phyloP scores from a whole-genome alignment of 306 rosid species.

The Begonia masoniana region DNA sequence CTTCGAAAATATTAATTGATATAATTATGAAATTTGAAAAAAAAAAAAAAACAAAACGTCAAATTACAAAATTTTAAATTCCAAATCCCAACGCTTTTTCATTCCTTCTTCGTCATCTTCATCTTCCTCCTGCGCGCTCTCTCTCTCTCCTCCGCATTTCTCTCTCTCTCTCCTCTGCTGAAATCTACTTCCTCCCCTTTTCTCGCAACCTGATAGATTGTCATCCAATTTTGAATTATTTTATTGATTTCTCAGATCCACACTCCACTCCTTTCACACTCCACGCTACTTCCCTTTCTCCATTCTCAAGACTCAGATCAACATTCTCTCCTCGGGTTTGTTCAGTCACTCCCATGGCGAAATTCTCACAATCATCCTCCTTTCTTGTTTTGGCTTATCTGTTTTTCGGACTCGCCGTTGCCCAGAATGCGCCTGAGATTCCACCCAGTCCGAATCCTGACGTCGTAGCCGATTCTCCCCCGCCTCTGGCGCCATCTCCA shows the following conservation, averaged over 20 bases:
- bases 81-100: not conserved
- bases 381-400: constrained; percentile 14
- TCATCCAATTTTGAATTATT: not conserved
- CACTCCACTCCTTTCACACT: not conserved
- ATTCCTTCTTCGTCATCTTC: not conserved
- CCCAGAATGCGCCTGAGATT: constrained; percentile 20
- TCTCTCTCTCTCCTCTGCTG: constrained; percentile 9
- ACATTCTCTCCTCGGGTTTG: constrained; percentile 11
- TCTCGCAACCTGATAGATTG: constrained; percentile 10
- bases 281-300: constrained; percentile 1
- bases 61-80: not conserved
- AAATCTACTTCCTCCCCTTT: constrained; percentile 22
- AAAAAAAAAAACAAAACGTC: too few relatives aligned
- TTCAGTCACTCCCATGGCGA: constrained; percentile 22
- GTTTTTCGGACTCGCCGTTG: constrained; percentile 14
- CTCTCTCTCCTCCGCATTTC: constrained; percentile 2
- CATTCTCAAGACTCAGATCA: constrained; percentile 24
- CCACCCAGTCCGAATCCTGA: constrained; percentile 29
- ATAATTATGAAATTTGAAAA: too few relatives aligned
- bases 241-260: constrained; percentile 1
- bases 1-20: too few relatives aligned
- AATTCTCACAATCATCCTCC: constrained; percentile 6
- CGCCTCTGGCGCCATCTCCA: constrained; percentile 8
- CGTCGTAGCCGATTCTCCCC: constrained; percentile 9
- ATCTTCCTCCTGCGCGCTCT: not conserved